Evolutionary conservation across 768 basidiomycete genomes (phyloP).

Genomic region (Trichaptum fuscoviolaceum): DNA sequence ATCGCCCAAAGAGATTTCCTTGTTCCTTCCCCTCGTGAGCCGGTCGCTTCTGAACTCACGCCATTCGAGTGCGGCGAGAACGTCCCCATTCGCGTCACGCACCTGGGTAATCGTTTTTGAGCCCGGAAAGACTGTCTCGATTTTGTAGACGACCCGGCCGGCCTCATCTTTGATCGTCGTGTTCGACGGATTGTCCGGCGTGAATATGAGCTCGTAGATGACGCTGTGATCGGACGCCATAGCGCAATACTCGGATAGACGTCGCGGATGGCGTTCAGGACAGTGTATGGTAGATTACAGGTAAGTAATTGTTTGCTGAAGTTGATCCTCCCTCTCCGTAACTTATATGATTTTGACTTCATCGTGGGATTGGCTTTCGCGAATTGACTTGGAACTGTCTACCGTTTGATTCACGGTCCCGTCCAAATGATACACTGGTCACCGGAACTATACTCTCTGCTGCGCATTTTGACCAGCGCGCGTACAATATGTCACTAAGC

Average conservation of each 20-base stretch:
- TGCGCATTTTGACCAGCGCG: too few relatives aligned
- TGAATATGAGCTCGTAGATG: conserved; percentile 24
- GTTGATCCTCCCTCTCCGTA: too few relatives aligned
- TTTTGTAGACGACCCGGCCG: conserved; percentile 31
- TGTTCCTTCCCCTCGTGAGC: conserved; percentile 29
- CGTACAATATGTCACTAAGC: too few relatives aligned
- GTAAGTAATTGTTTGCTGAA: too few relatives aligned
- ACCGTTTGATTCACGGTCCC: too few relatives aligned
- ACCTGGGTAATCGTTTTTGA: conserved; percentile 29
- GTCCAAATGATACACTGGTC: too few relatives aligned
- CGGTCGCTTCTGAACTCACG: conserved; percentile 32
- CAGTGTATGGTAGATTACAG: too few relatives aligned
- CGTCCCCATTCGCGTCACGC: conserved; percentile 25
- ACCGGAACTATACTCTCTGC: too few relatives aligned
- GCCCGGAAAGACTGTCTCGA: conserved; percentile 28
- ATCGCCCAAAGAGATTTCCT: conserved; percentile 26
- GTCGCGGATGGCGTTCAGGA: too few relatives aligned
- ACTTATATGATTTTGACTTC: too few relatives aligned
- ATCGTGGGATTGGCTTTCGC: too few relatives aligned
- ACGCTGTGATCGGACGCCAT: neutral
- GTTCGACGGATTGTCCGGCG: conserved; percentile 39
- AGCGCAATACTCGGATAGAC: neutral
- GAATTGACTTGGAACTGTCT: too few relatives aligned
- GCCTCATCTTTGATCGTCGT: conserved; percentile 29
- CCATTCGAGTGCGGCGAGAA: conserved; percentile 36